These are phyloP conservation scores for Phaeosphaeria sp. DNA, from an alignment of 2,329 filamentous ascomycete genomes.

Conservation along the genomic window DNA sequence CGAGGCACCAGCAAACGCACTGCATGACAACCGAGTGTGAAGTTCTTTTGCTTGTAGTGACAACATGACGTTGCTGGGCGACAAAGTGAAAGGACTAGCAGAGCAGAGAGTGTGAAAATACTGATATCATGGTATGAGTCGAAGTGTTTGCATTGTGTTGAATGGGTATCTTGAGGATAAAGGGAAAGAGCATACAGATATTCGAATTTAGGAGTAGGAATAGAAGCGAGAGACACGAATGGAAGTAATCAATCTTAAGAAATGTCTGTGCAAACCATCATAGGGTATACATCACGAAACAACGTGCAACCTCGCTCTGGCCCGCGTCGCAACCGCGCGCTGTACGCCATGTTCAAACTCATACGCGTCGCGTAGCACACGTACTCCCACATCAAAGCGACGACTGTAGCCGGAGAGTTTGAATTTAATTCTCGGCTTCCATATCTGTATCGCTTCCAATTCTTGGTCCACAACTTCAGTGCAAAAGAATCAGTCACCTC, in stretches of 20 bases:
- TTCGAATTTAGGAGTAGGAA: neutral
- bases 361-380: slow-evolving; percentile 1
- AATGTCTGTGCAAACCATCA: neutral
- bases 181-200: too few relatives aligned
- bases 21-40: slow-evolving; percentile 6
- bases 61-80: slow-evolving; percentile 14
- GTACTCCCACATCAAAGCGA: neutral
- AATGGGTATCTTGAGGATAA: neutral
- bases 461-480: neutral
- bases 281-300: slow-evolving; percentile 3
- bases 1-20: slow-evolving; percentile 13
- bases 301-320: slow-evolving; percentile 2
- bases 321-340: slow-evolving; percentile 2
- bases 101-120: neutral
- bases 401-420: neutral
- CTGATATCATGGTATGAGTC: neutral
- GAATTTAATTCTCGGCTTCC: neutral
- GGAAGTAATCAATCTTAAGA: neutral
- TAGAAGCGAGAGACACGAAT: neutral
- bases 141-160: neutral
- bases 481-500: neutral
- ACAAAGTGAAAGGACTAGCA: slow-evolving; percentile 1
- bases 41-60: slow-evolving; percentile 13
- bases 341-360: neutral
- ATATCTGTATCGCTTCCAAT: neutral